phyloP scores from a whole-genome alignment of 1,284 basidiomycete species.

The Apiotrichum laibachii region DNA sequence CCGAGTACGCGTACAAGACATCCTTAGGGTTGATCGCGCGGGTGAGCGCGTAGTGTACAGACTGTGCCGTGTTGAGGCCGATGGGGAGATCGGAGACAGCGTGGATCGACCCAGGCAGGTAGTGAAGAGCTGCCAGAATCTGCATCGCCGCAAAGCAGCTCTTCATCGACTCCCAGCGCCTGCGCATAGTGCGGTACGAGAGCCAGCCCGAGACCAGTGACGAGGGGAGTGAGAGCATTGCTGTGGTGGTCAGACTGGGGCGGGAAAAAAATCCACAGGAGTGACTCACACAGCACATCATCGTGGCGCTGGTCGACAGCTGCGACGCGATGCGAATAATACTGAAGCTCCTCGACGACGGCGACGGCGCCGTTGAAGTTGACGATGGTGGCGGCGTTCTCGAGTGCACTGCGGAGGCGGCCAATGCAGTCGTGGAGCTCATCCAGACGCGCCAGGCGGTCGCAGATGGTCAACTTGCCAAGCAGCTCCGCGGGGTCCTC shows the following conservation, averaged over 20 bases:
- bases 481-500: slow-evolving; percentile 27
- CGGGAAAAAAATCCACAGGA: background rate
- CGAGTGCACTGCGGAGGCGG: slow-evolving; percentile 28
- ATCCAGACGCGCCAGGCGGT: slow-evolving; percentile 34
- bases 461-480: slow-evolving; percentile 36
- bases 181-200: slow-evolving; percentile 36
- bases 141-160: slow-evolving; percentile 32
- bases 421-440: slow-evolving; percentile 33
- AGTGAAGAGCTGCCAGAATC: slow-evolving; percentile 37
- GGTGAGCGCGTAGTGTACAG: slow-evolving; percentile 30
- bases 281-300: slow-evolving; percentile 31
- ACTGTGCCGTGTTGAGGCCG: slow-evolving; percentile 15
- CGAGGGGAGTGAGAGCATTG: slow-evolving; percentile 16
- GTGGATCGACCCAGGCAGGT: slow-evolving; percentile 31
- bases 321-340: slow-evolving; percentile 25
- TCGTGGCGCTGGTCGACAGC: slow-evolving; percentile 36
- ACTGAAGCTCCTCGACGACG: slow-evolving; percentile 33
- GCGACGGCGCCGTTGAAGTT: slow-evolving; percentile 29
- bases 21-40: slow-evolving; percentile 35
- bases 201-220: slow-evolving; percentile 27
- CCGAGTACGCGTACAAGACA: slow-evolving; percentile 29
- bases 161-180: slow-evolving; percentile 36
- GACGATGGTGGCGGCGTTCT: slow-evolving; percentile 26
- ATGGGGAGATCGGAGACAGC: slow-evolving; percentile 33
- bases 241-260: slow-evolving; percentile 12